phyloP scores from a whole-genome alignment of 768 basidiomycete genomes.

The Hemileccinum impolitum region DNA sequence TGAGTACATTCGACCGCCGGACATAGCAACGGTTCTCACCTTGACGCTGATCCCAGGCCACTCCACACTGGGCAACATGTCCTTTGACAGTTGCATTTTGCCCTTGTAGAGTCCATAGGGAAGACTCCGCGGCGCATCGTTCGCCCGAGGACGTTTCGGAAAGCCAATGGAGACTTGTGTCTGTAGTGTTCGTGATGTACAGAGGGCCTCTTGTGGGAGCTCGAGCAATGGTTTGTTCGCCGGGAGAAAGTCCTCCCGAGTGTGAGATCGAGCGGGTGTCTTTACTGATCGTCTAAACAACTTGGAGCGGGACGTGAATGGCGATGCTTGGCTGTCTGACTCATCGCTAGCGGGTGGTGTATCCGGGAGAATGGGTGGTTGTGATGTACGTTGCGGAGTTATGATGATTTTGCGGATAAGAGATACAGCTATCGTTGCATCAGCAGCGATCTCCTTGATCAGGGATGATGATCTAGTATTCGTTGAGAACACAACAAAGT shows the following conservation, averaged over 20 bases:
- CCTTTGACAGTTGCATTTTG: slow-evolving; percentile 49
- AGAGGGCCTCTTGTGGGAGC: slow-evolving; percentile 19
- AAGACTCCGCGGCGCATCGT: slow-evolving; percentile 47
- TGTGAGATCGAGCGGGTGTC: slow-evolving; percentile 14
- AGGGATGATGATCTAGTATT: slow-evolving; percentile 51
- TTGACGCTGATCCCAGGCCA: slow-evolving; percentile 68
- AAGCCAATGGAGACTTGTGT: slow-evolving; percentile 59
- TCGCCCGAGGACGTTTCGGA: slow-evolving; percentile 56
- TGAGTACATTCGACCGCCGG: slow-evolving; percentile 10
- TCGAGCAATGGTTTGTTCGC: slow-evolving; percentile 26
- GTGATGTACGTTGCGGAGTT: slow-evolving; percentile 36
- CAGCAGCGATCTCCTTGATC: slow-evolving; percentile 63
- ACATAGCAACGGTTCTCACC: slow-evolving; percentile 37
- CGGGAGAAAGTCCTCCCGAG: slow-evolving; percentile 5
- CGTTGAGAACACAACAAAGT: slow-evolving; percentile 72
- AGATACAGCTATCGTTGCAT: slow-evolving; percentile 68
- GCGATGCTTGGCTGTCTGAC: slow-evolving; percentile 25
- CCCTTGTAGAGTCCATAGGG: slow-evolving; percentile 70
- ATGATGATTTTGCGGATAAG: slow-evolving; percentile 59
- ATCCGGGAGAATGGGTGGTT: slow-evolving; percentile 47
- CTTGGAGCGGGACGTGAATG: slow-evolving; percentile 7
- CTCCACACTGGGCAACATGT: slow-evolving; percentile 62
- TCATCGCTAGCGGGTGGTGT: slow-evolving; percentile 49
- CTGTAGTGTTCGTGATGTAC: slow-evolving; percentile 27
- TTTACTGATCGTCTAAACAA: slow-evolving; percentile 33